A percentile compares a stretch with the other conserved stretches of the same genome.
Conservation (phyloP, 768 basidiomycete genomes). For the Chalciporus sphaerocephalus region DNA sequence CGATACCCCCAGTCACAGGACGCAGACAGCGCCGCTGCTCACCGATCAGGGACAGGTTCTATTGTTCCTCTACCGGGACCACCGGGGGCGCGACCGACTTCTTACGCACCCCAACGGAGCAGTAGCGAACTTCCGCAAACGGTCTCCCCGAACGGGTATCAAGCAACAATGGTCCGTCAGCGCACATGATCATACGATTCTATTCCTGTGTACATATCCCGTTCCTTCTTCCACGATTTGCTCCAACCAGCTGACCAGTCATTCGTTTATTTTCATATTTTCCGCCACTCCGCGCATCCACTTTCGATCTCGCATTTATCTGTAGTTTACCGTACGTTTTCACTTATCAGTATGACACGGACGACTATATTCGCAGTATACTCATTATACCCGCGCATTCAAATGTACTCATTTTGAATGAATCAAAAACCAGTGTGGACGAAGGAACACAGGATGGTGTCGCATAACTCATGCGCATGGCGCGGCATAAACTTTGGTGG, state of each 20-base stretch:
- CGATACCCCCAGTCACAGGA: slow-evolving; percentile 43
- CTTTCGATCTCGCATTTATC: slow-evolving; percentile 45
- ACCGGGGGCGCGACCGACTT: slow-evolving; percentile 46
- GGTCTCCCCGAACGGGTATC: slow-evolving; percentile 42
- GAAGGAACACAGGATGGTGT: slow-evolving; percentile 2
- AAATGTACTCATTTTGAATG: slow-evolving; percentile 39
- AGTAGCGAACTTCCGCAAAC: slow-evolving; percentile 42
- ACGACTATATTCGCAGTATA: slow-evolving; percentile 56
- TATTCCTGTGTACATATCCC: slow-evolving; percentile 1
- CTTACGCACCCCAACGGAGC: slow-evolving; percentile 44
- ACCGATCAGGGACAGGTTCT: slow-evolving; percentile 38
- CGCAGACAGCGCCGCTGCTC: slow-evolving; percentile 35
- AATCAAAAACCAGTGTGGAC: slow-evolving; percentile 16
- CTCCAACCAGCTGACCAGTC: slow-evolving; percentile 25
- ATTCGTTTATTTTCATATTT: slow-evolving; percentile 22
- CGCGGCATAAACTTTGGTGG: slow-evolving; percentile 35
- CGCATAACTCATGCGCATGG: slow-evolving; percentile 27
- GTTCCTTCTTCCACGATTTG: slow-evolving; percentile 21
- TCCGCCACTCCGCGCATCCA: slow-evolving; percentile 29
- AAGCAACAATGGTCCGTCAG: slow-evolving; percentile 45
- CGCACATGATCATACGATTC: slow-evolving; percentile 38
- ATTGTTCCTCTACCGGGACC: slow-evolving; percentile 31
- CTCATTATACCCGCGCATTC: slow-evolving; percentile 54
- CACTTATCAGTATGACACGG: slow-evolving; percentile 53
- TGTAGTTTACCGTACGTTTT: slow-evolving; percentile 55